These are phyloP conservation scores for Exophiala viscosa DNA, from an alignment of 2,329 filamentous ascomycete genomes.

Conservation along the genomic window DNA sequence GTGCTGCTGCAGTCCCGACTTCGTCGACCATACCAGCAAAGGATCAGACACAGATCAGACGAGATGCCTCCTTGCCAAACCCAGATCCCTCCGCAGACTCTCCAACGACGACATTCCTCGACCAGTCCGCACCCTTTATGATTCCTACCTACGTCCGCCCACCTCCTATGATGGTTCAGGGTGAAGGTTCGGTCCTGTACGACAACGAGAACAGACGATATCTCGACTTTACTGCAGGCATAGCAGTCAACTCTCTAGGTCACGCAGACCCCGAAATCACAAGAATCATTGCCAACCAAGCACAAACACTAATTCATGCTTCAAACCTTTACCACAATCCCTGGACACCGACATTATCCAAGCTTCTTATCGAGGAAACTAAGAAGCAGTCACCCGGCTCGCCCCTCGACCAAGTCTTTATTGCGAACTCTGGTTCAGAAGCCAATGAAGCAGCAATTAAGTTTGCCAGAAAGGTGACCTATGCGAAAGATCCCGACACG, in stretches of 20 bases:
- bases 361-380: slow-evolving; percentile 79
- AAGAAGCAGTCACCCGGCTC: slow-evolving; percentile 57
- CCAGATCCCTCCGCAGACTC: slow-evolving; percentile 72
- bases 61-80: slow-evolving; percentile 56
- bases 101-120: slow-evolving; percentile 68
- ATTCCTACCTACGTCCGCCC: slow-evolving; percentile 92
- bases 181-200: slow-evolving; percentile 82
- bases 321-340: slow-evolving; percentile 97
- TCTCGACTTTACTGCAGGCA: slow-evolving; percentile 91
- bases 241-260: slow-evolving; percentile 89
- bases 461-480: slow-evolving; percentile 88
- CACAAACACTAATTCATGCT: slow-evolving; percentile 77
- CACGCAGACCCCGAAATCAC: slow-evolving; percentile 81
- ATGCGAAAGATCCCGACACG: slow-evolving; percentile 66
- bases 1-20: slow-evolving; percentile 26
- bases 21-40: slow-evolving; percentile 21
- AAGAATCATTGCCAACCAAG: slow-evolving; percentile 72
- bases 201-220: slow-evolving; percentile 87
- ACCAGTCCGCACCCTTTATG: slow-evolving; percentile 80
- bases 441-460: slow-evolving; percentile 98
- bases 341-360: slow-evolving; percentile 86
- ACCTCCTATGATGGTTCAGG: slow-evolving; percentile 81
- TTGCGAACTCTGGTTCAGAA: slow-evolving; percentile 95
- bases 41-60: slow-evolving; percentile 34
- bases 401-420: slow-evolving; percentile 64